phyloP scores from a whole-genome alignment of 2,329 filamentous ascomycete species.

The Clathrospora elynae region DNA sequence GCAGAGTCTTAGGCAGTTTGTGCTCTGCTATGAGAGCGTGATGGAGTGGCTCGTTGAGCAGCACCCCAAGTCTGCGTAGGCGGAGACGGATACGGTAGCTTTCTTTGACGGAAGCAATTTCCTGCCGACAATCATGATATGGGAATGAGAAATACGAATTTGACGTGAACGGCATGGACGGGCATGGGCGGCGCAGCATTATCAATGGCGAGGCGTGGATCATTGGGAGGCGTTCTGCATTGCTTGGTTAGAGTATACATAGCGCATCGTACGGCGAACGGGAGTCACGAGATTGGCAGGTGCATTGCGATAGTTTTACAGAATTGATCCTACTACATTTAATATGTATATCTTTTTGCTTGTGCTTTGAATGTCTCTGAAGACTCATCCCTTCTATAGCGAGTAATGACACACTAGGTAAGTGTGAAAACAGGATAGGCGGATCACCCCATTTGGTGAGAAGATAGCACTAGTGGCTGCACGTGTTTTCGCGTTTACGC shows the following conservation, averaged over 20 bases:
- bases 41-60: slow-evolving; percentile 77
- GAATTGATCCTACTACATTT: too few relatives aligned
- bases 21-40: slow-evolving; percentile 94
- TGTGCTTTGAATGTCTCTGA: too few relatives aligned
- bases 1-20: slow-evolving; percentile 89
- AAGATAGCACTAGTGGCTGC: too few relatives aligned
- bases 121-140: slow-evolving; percentile 15
- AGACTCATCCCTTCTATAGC: too few relatives aligned
- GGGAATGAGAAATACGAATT: slow-evolving; percentile 16
- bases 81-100: neutral
- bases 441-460: too few relatives aligned
- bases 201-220: slow-evolving; percentile 7
- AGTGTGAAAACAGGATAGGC: too few relatives aligned
- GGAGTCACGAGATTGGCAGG: neutral
- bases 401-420: too few relatives aligned
- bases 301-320: slow-evolving; percentile 1
- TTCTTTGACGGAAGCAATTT: slow-evolving; percentile 3
- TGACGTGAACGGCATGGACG: slow-evolving; percentile 5
- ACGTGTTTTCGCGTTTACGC: slow-evolving; percentile 29
- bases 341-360: too few relatives aligned
- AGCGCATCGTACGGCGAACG: neutral
- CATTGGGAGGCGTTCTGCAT: slow-evolving; percentile 21
- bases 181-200: slow-evolving; percentile 6
- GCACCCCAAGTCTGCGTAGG: slow-evolving; percentile 41
- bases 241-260: slow-evolving; percentile 14